Evolutionary conservation across 176 grass and related monocot species (phyloP), one percentile per base, ranked within the genome.

Genomic region (Rhynchospora tenuis): DNA sequence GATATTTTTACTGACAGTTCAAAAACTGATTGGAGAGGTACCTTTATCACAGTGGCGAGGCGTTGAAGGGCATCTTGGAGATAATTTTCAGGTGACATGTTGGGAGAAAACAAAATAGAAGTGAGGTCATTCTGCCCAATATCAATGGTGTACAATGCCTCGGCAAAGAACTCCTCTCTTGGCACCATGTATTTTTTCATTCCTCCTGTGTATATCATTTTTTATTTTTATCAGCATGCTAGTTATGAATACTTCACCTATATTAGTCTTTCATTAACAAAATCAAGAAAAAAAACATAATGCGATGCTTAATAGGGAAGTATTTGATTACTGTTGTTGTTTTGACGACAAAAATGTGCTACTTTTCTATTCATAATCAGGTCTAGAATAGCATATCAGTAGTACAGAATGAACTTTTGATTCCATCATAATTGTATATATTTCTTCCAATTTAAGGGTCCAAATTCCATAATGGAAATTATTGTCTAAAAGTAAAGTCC

Each of bases 91-190:
- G 93, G 89, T 84, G 92, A 78, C 52, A 79, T 85, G 13, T 85
- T 89, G 1, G 69, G 90, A 72, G 86, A 80, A 46, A 93, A 93
- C 43, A 91, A 90, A 62, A 85, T 73, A n/a, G 96, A 73, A 6
- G 93, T 99, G 55, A 99, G 90, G 84, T 95, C 96, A 20, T 99
- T 99, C 67, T 99, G 96, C 15, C 96, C 96, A 5, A 99, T 95
- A 77, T 99, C 96, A 12, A 95, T 95, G 24, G 96, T 95, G 86
- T 99, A 99, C 5, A 99, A 88, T 27, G 93, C 91, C 80, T 91
- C 83, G 31, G 86, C 85, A 89, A 95, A 95, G 83, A 89, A 95
- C 54, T 95, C 91, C 1, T 83, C 72, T 44, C 75, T 93, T 31
- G 96, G 96, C 44, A 99, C 78, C 59, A 90, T 60, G 73, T 85